Base-by-base conservation (phyloP, 257 asterid genomes). In the Nicotiana tabacum region DNA sequence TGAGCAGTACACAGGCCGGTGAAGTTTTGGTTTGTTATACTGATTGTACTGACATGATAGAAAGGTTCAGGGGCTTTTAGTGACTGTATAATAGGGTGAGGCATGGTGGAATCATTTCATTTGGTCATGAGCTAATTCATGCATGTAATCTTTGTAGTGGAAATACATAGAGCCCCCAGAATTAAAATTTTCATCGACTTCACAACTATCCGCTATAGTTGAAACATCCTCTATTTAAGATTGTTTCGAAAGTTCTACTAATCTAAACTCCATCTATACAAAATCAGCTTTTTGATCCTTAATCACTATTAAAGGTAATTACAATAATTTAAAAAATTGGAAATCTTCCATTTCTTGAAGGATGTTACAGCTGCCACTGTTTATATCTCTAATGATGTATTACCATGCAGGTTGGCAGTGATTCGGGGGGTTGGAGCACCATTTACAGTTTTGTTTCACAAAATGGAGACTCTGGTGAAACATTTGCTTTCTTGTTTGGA, bases 401-500 rank as follows among this genome's bases (percentile, higher is more conserved):
- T 55, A 85, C 61, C 77, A 84, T 85, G 56, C 88, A 96, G 99
- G 98, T 90, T 56, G 99, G 99, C 43, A 90, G 98, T 83, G 92
- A 93, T 89, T 88, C 90, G 1, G 90, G 92, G 84, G 96, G 97
- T 29, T 96, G 98, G 99, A 93, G 97, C 90, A 15, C 70, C 65
- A 88, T 82, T 46, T 84, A 78, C 89, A 90, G 90, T 90, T 96
- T 94, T 58, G 90, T 94, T 70, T 87, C 99, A 10, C 96, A 88
- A 33, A 84, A 86, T 33, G 83, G 69, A 77, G 90, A 91, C 76
- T 84, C 93, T 1, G 85, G 83, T 17, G 98, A 96, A 87, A 90
- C 97, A 15, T 77, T 82, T 48, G 98, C 98, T 48, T 96, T 96
- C 91, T 88, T 96, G 72, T 93, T 91, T 74, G 98, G 99, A 64